Percentiles rank a stretch among this genome's conserved stretches.
These are phyloP conservation scores for Austroboletus novae-zelandiae DNA, from an alignment of 1,284 basidiomycete genomes.

Conservation along the genomic window DNA sequence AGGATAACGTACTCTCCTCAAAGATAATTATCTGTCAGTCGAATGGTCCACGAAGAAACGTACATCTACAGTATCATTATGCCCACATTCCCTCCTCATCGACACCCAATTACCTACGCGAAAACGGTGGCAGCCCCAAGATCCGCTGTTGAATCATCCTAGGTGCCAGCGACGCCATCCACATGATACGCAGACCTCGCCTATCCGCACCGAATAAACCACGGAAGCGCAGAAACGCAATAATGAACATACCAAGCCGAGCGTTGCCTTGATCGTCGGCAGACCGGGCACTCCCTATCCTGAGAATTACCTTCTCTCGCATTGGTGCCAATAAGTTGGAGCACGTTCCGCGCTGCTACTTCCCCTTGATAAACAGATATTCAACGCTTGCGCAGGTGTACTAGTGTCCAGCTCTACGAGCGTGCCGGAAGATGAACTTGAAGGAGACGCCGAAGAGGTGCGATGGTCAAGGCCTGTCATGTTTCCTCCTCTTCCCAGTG, in stretches of 20 bases:
- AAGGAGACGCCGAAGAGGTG: too few species aligned
- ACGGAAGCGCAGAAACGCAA: not conserved
- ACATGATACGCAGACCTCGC: conserved; percentile 41
- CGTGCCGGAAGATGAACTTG: conserved; percentile 9
- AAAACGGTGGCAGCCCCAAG: conserved; percentile 45
- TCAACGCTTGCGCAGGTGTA: not conserved
- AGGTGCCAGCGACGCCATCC: conserved; percentile 41
- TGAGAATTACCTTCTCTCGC: not conserved
- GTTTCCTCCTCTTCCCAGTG: too few species aligned
- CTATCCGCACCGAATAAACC: conserved; percentile 13
- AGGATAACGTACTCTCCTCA: too few species aligned
- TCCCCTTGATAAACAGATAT: conserved; percentile 53
- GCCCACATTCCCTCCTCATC: conserved; percentile 29
- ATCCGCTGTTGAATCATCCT: conserved; percentile 46
- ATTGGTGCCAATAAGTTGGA: conserved; percentile 36
- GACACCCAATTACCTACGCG: conserved; percentile 30
- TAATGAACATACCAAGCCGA: conserved; percentile 42
- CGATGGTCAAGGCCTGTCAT: too few species aligned
- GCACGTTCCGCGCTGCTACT: conserved; percentile 53
- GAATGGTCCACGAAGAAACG: too few species aligned
- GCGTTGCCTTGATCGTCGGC: conserved; percentile 63
- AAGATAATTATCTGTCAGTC: too few species aligned
- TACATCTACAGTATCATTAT: not conserved
- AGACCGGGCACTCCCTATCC: conserved; percentile 19
- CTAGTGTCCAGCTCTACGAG: conserved; percentile 4